These are phyloP conservation scores for Gamarada debralockiae DNA, from an alignment of 495 filamentous ascomycete species.

Conservation along the genomic window DNA sequence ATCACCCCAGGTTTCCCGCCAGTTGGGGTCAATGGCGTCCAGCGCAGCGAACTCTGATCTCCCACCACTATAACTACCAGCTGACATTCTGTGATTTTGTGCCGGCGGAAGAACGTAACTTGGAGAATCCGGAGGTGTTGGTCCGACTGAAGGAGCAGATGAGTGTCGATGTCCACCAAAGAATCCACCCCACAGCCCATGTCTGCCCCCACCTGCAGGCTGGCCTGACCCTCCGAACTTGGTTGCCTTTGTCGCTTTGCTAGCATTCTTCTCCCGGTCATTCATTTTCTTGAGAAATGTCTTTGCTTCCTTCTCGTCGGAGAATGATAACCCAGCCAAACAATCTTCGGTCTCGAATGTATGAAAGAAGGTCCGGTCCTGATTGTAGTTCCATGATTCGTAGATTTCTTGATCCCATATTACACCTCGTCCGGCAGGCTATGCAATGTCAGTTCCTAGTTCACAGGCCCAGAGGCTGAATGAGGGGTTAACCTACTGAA, in stretches of 20 bases:
- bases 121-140: slow-evolving; percentile 41
- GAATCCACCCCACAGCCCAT: slow-evolving; percentile 58
- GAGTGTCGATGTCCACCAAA: slow-evolving; percentile 68
- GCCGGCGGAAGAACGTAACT: slow-evolving; percentile 47
- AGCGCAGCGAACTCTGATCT: slow-evolving; percentile 59
- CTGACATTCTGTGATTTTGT: slow-evolving; percentile 30
- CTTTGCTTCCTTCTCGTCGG: slow-evolving; percentile 94
- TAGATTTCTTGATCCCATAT: slow-evolving; percentile 99
- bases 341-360: slow-evolving; percentile 93
- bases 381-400: slow-evolving; percentile 89
- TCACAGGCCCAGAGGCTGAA: not conserved
- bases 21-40: slow-evolving; percentile 78
- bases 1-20: slow-evolving; percentile 74
- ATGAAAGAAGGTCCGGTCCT: slow-evolving; percentile 95
- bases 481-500: slow-evolving; percentile 58
- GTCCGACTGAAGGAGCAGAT: slow-evolving; percentile 46
- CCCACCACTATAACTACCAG: slow-evolving; percentile 37
- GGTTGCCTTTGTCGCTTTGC: slow-evolving; percentile 74
- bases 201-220: slow-evolving; percentile 37
- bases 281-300: slow-evolving; percentile 93
- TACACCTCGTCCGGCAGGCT: slow-evolving; percentile 81
- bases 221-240: slow-evolving; percentile 64
- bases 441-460: slow-evolving; percentile 24
- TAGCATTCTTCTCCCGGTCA: slow-evolving; percentile 88
- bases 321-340: slow-evolving; percentile 84